A percentile compares a stretch with the other conserved stretches of the same genome.
These are phyloP conservation scores for Flammula alnicola DNA, from an alignment of 1,284 basidiomycete genomes.

Conservation along the genomic window DNA sequence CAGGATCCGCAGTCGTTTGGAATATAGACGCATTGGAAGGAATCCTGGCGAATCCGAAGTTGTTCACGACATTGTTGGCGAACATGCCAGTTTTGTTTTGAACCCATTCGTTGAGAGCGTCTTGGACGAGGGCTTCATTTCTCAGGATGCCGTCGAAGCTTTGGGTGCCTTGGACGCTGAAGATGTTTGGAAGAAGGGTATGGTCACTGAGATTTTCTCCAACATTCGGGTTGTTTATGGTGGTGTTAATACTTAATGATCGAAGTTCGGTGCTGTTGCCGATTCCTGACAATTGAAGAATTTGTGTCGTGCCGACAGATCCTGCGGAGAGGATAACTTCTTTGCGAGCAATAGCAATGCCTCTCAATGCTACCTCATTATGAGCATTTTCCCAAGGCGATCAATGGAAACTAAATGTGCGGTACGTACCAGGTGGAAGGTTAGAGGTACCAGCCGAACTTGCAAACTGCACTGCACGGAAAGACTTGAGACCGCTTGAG, in stretches of 20 bases:
- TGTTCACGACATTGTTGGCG: slow-evolving; percentile 19
- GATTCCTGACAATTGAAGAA: slow-evolving; percentile 13
- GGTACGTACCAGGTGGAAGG: background rate
- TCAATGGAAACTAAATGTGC: background rate
- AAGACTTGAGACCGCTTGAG: slow-evolving; percentile 23
- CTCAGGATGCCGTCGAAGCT: slow-evolving; percentile 28
- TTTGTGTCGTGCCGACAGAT: slow-evolving; percentile 10
- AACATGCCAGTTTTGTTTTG: slow-evolving; percentile 28
- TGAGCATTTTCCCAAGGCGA: background rate
- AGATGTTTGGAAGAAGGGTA: slow-evolving; percentile 31
- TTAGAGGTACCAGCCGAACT: slow-evolving; percentile 4
- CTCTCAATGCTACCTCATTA: background rate
- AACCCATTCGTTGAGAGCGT: slow-evolving; percentile 22
- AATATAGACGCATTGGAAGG: slow-evolving; percentile 34
- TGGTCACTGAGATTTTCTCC: slow-evolving; percentile 52
- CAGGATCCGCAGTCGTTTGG: slow-evolving; percentile 33
- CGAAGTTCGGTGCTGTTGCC: slow-evolving; percentile 6
- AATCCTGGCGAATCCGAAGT: slow-evolving; percentile 34
- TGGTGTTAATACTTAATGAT: slow-evolving; percentile 28
- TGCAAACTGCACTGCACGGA: slow-evolving; percentile 39
- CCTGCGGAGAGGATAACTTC: slow-evolving; percentile 17
- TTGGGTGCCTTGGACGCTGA: slow-evolving; percentile 32
- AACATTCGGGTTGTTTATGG: slow-evolving; percentile 41
- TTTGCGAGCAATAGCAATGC: slow-evolving; percentile 10
- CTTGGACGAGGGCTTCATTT: slow-evolving; percentile 19